Base-by-base conservation (phyloP, 495 filamentous ascomycete species). In the Penicillium herquei region DNA sequence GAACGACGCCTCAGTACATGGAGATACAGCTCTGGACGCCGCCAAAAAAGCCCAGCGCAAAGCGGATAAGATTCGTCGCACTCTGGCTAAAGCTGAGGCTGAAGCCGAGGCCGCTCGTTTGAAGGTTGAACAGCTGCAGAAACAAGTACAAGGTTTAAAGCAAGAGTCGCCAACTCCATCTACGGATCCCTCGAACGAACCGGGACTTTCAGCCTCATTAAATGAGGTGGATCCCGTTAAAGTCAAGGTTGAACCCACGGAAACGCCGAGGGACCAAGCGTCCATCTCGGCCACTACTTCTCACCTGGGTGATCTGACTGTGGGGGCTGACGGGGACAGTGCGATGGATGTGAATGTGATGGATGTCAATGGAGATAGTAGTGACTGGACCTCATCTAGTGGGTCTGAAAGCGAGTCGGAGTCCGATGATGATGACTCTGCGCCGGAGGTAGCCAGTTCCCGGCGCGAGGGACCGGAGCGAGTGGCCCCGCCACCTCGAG, bases 1-100 rank as follows among this genome's bases (percentile, higher is more conserved):
- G 21, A 26, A 59, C 41, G 60, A 56, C 32, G 18, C 46, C 7
- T 39, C 66, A 16, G 34, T 13, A 9, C 34, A 37, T 13, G 39
- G 55, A 10, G 66, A 75, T 37, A 62, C 72, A 3, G 42, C 54
- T 8, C 52, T 71, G 9, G 70, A 76, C 52, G 72, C 67, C 7
- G 72, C 68, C 1, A 63, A 59, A 32, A 77, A 72, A 58, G 75
- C 78, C 10, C 77, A 78, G 59, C 70, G 66, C 43, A 80, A 78
- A 59, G 76, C 77, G 2, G 79, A 80, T 37, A 81, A 78, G 56
- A 63, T 82, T 43, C 69, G 72, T 12, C 73, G 69, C 30, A 75
- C 74, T 40, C 68, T 82, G 47, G 74, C 72, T 17, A 74, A 76
- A 62, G 78, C 79, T 13, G 76, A 81, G 54, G 77, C 75, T 0